Evolutionary conservation across 257 asterid genomes (phyloP).

Genomic region (Solanum pennellii): DNA sequence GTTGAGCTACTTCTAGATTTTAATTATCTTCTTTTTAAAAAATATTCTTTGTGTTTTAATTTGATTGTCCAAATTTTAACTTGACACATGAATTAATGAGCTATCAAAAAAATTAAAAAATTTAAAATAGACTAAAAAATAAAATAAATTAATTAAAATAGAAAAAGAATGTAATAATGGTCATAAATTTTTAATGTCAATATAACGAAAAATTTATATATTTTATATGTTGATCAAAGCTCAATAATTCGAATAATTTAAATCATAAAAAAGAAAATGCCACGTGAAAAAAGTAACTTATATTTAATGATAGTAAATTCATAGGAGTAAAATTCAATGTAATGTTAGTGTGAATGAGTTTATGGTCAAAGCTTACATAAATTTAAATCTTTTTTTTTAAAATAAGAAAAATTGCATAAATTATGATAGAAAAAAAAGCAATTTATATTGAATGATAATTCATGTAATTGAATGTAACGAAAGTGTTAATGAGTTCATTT

Average conservation of each 20-base stretch:
- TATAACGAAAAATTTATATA: not conserved
- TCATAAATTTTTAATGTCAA: not conserved
- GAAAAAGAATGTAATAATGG: not conserved
- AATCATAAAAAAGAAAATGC: not conserved
- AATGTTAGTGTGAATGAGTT: not conserved
- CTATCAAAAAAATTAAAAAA: not conserved
- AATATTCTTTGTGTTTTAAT: not conserved
- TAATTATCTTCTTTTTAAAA: not conserved
- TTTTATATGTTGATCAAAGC: not conserved
- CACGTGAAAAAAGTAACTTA: not conserved
- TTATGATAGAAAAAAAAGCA: not conserved
- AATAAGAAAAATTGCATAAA: not conserved
- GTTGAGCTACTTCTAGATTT: not conserved
- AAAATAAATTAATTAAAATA: not conserved
- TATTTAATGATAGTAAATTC: not conserved
- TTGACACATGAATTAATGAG: not conserved
- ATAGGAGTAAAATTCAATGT: not conserved
- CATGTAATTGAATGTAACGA: not conserved
- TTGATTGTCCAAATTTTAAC: not conserved
- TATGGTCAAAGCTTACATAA: not conserved
- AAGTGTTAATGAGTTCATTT: not conserved
- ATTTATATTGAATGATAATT: not conserved
- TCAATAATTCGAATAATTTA: not conserved
- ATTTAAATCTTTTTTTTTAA: not conserved
- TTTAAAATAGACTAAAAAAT: not conserved